Conservation (phyloP, 2,329 filamentous ascomycete genomes). For the Neoascochyta sp. region DNA sequence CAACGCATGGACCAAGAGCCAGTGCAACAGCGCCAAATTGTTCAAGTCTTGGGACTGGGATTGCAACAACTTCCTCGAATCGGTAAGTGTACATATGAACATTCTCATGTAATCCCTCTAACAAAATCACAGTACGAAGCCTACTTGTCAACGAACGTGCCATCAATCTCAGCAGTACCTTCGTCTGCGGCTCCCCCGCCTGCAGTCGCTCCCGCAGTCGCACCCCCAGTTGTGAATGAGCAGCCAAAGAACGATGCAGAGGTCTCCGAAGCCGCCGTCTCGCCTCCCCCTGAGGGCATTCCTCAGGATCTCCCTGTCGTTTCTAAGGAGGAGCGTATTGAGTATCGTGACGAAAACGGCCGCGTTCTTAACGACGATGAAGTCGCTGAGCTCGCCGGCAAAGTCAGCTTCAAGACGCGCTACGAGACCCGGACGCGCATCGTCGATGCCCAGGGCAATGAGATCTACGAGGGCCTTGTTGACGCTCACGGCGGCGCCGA, state of each 20-base stretch:
- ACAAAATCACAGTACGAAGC: conserved; percentile 26
- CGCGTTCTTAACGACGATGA: conserved; percentile 82
- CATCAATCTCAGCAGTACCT: conserved; percentile 21
- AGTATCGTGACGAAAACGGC: conserved; percentile 92
- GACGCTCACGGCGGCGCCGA: conserved; percentile 32
- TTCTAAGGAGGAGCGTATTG: conserved; percentile 73
- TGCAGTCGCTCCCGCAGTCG: conserved; percentile 15
- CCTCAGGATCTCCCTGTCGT: conserved; percentile 36
- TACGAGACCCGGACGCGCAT: conserved; percentile 93
- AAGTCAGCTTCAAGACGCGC: conserved; percentile 91
- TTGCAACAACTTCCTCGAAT: conserved; percentile 86
- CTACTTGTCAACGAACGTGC: conserved; percentile 19
- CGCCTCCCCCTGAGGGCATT: conserved; percentile 23
- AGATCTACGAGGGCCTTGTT: conserved; percentile 54
- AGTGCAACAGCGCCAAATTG: conserved; percentile 84
- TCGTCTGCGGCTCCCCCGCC: conserved; percentile 24
- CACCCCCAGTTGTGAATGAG: conserved; percentile 12
- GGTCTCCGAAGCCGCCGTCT: conserved; percentile 30
- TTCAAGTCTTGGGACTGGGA: conserved; percentile 94
- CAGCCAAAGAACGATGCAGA: conserved; percentile 18
- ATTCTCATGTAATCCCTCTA: conserved; percentile 9
- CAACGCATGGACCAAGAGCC: conserved; percentile 84
- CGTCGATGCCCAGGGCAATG: conserved; percentile 74
- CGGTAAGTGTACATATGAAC: conserved; percentile 61
- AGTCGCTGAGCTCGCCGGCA: conserved; percentile 79